Conservation (phyloP, 164 flowering plant species). For the Vitis rotundifolia region DNA sequence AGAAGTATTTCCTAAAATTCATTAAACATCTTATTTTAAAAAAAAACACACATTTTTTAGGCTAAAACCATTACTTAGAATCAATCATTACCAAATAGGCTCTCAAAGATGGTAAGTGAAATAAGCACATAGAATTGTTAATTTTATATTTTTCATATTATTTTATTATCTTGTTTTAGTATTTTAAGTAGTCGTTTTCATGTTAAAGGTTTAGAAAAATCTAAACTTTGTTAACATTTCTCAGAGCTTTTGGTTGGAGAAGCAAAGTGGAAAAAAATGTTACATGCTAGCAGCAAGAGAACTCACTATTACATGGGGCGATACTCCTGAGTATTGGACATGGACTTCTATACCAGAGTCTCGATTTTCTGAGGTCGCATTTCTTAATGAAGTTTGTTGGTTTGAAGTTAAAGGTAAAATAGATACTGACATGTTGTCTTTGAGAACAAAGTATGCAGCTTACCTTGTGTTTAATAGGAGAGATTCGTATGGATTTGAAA, state of each 20-base stretch:
- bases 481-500: constrained; percentile 14
- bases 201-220: too few relatives aligned
- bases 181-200: too few relatives aligned
- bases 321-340: constrained; percentile 38
- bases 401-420: constrained; percentile 36
- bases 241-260: constrained; percentile 45
- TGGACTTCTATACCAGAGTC: constrained; percentile 29
- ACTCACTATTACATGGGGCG: constrained; percentile 40
- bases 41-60: too few relatives aligned
- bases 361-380: constrained; percentile 38
- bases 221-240: too few relatives aligned
- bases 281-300: constrained; percentile 40
- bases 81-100: too few relatives aligned
- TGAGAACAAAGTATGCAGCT: constrained; percentile 28
- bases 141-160: too few relatives aligned
- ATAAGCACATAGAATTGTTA: too few relatives aligned
- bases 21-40: too few relatives aligned
- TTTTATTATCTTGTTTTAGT: too few relatives aligned
- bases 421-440: constrained; percentile 26
- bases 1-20: too few relatives aligned
- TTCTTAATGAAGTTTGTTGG: constrained; percentile 39
- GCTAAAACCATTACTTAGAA: too few relatives aligned
- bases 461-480: constrained; percentile 31
- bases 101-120: too few relatives aligned
- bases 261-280: constrained; percentile 41